These are phyloP conservation scores for Puccinia novopanici DNA, from an alignment of 1,284 basidiomycete genomes.

Conservation along the genomic window DNA sequence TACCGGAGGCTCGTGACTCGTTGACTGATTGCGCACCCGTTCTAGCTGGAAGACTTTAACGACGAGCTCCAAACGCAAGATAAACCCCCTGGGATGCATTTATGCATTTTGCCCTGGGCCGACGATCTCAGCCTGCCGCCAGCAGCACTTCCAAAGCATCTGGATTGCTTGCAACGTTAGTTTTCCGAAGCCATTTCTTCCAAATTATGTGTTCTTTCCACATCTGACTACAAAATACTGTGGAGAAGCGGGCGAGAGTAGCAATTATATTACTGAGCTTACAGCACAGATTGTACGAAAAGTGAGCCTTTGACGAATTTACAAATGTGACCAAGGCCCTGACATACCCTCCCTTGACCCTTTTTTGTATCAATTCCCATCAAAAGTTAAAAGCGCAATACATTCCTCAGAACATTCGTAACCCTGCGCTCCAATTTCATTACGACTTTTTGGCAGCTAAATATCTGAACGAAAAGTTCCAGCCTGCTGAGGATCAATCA, in stretches of 20 bases:
- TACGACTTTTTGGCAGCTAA: conserved; percentile 86
- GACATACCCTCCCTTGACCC: neutral
- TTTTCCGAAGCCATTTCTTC: neutral
- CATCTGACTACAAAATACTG: conserved; percentile 1
- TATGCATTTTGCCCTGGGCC: conserved; percentile 85
- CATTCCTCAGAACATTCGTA: neutral
- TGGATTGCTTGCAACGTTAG: conserved; percentile 53
- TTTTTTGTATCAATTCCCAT: neutral
- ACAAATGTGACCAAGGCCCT: neutral
- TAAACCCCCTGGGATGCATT: conserved; percentile 85
- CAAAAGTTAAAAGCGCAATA: conserved; percentile 31
- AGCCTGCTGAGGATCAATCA: conserved; percentile 73
- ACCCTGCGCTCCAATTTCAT: conserved; percentile 71
- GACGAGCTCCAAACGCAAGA: conserved; percentile 69
- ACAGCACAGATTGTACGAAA: conserved; percentile 15
- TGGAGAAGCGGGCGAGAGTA: neutral
- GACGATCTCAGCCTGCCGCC: conserved; percentile 86
- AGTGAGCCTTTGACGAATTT: neutral
- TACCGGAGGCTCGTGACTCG: neutral
- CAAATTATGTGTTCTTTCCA: neutral
- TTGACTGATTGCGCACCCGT: neutral
- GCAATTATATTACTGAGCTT: neutral
- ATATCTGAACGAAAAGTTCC: conserved; percentile 74
- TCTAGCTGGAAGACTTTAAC: conserved; percentile 67
- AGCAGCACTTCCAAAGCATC: conserved; percentile 54